Conservation (phyloP, 2,329 filamentous ascomycete species). For the Mycogone perniciosa region DNA sequence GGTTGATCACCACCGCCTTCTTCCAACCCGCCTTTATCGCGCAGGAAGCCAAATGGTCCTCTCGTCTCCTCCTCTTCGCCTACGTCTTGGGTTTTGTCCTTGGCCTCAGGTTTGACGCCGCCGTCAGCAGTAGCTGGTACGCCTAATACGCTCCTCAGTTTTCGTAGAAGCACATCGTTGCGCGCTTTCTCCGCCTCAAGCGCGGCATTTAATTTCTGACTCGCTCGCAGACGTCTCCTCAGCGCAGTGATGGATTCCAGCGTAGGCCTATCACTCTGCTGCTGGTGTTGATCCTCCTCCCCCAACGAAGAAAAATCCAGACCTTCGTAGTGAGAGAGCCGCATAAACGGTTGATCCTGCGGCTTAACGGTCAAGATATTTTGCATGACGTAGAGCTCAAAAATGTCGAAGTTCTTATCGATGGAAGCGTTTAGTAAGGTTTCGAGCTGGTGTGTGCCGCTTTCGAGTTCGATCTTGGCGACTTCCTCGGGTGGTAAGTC, state of each 20-base stretch:
- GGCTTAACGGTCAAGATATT: conserved; percentile 69
- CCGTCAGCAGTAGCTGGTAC: conserved; percentile 20
- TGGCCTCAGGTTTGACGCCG: conserved; percentile 4
- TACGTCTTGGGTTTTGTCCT: neutral
- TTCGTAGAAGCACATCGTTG: conserved; percentile 64
- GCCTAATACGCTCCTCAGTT: conserved; percentile 47
- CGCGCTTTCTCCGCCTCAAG: conserved; percentile 63
- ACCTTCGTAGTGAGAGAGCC: conserved; percentile 77
- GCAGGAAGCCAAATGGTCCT: conserved; percentile 49
- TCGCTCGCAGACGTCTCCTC: conserved; percentile 68
- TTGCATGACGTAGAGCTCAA: conserved; percentile 83
- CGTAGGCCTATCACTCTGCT: conserved; percentile 39
- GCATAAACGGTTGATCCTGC: conserved; percentile 70
- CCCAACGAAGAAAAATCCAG: conserved; percentile 37
- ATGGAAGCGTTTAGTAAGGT: conserved; percentile 75
- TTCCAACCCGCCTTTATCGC: conserved; percentile 44
- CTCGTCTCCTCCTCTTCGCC: conserved; percentile 13
- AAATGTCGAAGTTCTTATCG: conserved; percentile 78
- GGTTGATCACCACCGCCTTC: conserved; percentile 48
- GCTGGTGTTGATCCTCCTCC: neutral
- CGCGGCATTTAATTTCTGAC: conserved; percentile 64
- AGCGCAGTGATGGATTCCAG: conserved; percentile 65
- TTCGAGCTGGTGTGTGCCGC: conserved; percentile 79
- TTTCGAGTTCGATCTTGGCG: conserved; percentile 66
- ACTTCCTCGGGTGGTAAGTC: conserved; percentile 35